Conservation (phyloP, 2,329 filamentous ascomycete species). For the Monosporascus sp. region DNA sequence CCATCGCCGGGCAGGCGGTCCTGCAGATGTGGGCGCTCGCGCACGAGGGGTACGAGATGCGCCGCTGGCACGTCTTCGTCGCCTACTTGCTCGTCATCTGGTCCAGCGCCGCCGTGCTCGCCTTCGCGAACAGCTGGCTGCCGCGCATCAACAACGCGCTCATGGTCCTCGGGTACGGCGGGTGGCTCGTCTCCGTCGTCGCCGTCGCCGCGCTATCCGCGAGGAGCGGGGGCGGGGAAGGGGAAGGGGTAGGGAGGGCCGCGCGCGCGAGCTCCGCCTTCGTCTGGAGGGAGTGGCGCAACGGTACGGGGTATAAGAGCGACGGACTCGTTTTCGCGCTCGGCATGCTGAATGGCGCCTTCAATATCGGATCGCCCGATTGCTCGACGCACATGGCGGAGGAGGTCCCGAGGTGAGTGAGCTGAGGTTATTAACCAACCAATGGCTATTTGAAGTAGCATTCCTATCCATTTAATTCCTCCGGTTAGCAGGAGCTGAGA, state of each 20-base stretch:
- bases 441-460: neutral
- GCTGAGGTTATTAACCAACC: too few species aligned
- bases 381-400: constrained; percentile 60
- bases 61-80: constrained; percentile 40
- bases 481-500: constrained; percentile 8
- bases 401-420: constrained; percentile 45
- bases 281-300: constrained; percentile 36
- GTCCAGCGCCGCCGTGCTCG: constrained; percentile 33
- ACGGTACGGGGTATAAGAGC: constrained; percentile 36
- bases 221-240: neutral
- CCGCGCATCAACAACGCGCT: constrained; percentile 50
- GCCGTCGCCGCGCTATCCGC: constrained; percentile 48
- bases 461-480: neutral
- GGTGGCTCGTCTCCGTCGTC: constrained; percentile 50
- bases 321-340: constrained; percentile 35
- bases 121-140: constrained; percentile 50
- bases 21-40: constrained; percentile 40
- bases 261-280: constrained; percentile 27
- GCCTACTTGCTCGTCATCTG: constrained; percentile 36
- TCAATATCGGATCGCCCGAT: constrained; percentile 61
- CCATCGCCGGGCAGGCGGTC: constrained; percentile 35
- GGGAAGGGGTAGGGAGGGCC: constrained; percentile 16
- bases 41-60: constrained; percentile 29
- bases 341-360: constrained; percentile 55
- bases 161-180: constrained; percentile 44